Evolutionary conservation across 2,329 filamentous ascomycete species (phyloP).

Genomic region (Aspergillus jensenii): DNA sequence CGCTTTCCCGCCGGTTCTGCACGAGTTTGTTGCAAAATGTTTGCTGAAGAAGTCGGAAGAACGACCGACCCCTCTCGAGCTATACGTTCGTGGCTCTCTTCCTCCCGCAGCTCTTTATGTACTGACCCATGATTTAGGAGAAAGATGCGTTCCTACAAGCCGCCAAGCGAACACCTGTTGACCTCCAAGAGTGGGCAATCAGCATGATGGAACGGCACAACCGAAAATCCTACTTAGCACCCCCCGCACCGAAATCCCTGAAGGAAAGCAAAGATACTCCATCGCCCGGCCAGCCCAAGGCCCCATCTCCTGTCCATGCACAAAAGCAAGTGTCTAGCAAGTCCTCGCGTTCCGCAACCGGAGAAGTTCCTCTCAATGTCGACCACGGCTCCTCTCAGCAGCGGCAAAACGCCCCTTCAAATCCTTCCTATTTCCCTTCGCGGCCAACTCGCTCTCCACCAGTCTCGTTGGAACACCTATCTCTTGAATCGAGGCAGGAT

Average conservation of each 20-base stretch:
- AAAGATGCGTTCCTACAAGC: slow-evolving; percentile 93
- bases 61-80: slow-evolving; percentile 86
- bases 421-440: slow-evolving; percentile 21
- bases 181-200: slow-evolving; percentile 90
- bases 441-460: slow-evolving; percentile 33
- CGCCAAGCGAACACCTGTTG: slow-evolving; percentile 92
- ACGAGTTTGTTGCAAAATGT: slow-evolving; percentile 97
- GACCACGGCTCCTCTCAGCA: slow-evolving; percentile 31
- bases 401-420: slow-evolving; percentile 16
- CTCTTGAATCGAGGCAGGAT: slow-evolving; percentile 41
- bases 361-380: slow-evolving; percentile 65
- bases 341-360: slow-evolving; percentile 58
- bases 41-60: slow-evolving; percentile 84
- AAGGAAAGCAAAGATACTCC: slow-evolving; percentile 47
- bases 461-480: slow-evolving; percentile 45
- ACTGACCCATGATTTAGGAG: slow-evolving; percentile 58
- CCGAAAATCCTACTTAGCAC: slow-evolving; percentile 87
- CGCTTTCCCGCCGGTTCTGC: slow-evolving; percentile 89
- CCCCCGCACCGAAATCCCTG: slow-evolving; percentile 75
- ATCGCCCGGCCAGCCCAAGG: slow-evolving; percentile 25
- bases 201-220: slow-evolving; percentile 93
- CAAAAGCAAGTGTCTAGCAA: slow-evolving; percentile 14
- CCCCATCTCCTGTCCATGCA: not conserved
- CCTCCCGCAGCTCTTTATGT: not conserved
- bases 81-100: slow-evolving; percentile 66